phyloP scores from a whole-genome alignment of 2,329 filamentous ascomycete genomes.

The Bisporella sp. region DNA sequence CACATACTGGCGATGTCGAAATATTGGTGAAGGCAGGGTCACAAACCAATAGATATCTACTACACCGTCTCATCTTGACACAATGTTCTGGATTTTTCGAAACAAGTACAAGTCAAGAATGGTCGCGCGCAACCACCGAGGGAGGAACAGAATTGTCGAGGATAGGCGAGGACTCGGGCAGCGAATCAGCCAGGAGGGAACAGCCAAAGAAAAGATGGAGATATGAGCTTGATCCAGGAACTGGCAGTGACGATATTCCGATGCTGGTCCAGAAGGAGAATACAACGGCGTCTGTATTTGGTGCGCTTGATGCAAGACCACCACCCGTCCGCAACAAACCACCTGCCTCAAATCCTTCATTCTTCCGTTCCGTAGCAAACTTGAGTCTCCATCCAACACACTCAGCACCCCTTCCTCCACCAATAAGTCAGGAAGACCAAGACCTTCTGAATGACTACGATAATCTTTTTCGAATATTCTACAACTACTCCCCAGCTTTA shows the following conservation, averaged over 20 bases:
- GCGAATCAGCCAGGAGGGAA: conserved; percentile 27
- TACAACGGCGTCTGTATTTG: conserved; percentile 47
- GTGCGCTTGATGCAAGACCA: conserved; percentile 37
- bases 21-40: conserved; percentile 67
- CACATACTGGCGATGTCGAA: conserved; percentile 87
- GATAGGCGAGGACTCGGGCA: conserved; percentile 39
- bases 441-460: conserved; percentile 88
- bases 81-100: conserved; percentile 95
- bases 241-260: conserved; percentile 67
- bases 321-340: conserved; percentile 56
- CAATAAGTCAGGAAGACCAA: conserved; percentile 53
- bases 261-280: conserved; percentile 79
- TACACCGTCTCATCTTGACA: conserved; percentile 80
- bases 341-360: conserved; percentile 54
- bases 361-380: conserved; percentile 85
- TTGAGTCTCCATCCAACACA: conserved; percentile 48
- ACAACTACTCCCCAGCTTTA: conserved; percentile 79
- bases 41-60: conserved; percentile 75
- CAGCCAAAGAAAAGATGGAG: conserved; percentile 57
- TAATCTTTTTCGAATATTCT: conserved; percentile 92
- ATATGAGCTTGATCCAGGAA: conserved; percentile 78
- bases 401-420: conserved; percentile 36
- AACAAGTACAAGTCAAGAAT: conserved; percentile 73
- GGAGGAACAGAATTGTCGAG: conserved; percentile 39
- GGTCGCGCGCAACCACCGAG: conserved; percentile 41